Evolutionary conservation across 441 rosid genomes (phyloP).

Genomic region (Populus hybrid): DNA sequence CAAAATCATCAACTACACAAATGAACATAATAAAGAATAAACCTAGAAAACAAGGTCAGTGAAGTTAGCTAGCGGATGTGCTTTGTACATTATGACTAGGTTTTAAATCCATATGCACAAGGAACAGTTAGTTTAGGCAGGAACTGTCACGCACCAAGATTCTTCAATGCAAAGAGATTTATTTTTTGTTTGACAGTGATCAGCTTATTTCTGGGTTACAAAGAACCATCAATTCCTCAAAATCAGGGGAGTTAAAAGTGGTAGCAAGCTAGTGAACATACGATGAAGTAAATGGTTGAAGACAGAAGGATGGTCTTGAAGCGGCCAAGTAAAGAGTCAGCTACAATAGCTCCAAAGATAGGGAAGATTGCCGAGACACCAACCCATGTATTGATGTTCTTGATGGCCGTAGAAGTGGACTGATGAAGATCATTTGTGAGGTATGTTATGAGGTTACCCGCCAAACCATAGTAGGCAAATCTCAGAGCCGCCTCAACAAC

Average conservation of each 20-base stretch:
- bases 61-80: not conserved
- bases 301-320: constrained; percentile 72
- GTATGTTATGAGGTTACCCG: constrained; percentile 65
- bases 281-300: constrained; percentile 52
- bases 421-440: constrained; percentile 62
- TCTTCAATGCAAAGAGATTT: not conserved
- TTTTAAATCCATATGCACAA: not conserved
- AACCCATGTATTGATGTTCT: constrained; percentile 71
- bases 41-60: not conserved
- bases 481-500: constrained; percentile 80
- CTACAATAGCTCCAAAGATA: constrained; percentile 62
- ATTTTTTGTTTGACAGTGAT: too few relatives aligned
- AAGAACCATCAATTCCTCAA: not conserved
- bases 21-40: not conserved
- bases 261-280: not conserved
- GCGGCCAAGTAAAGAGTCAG: constrained; percentile 87
- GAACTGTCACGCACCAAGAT: not conserved
- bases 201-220: too few relatives aligned
- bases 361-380: constrained; percentile 80
- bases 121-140: not conserved
- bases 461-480: constrained; percentile 73
- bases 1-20: not conserved
- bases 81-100: not conserved
- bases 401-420: constrained; percentile 49
- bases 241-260: not conserved